Base-by-base conservation (phyloP, 2,329 filamentous ascomycete species). In the Paraconiothyrium sp. region DNA sequence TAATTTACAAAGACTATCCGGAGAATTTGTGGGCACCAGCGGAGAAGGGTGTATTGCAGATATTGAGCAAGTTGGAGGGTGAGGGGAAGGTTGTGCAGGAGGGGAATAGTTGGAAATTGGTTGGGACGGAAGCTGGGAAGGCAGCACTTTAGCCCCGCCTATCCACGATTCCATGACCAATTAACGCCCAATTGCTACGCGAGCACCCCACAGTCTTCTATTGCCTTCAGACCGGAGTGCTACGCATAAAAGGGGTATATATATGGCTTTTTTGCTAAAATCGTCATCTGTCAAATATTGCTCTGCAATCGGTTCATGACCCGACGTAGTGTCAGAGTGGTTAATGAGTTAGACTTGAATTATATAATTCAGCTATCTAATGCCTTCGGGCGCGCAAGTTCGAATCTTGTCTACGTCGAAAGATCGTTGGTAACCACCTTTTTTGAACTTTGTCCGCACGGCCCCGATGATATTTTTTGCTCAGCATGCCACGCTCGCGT, bases 1-100 rank as follows among this genome's bases (percentile, higher is more conserved):
- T 91, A 35, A 92, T 99, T 37, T 99, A 99, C 76, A 85, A 84
- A 57, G 89, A 92, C 70, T 89, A 97, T 24, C 90, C 92, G 0
- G 88, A 91, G 75, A 88, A 84, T 71, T 82, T 98, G 67, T 91
- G 94, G 78, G 74, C 84, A 11, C 90, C 94, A 9, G 95, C 95
- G 0, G 88, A 92, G 64, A 84, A 85, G 44, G 93, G 94, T 1
- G 83, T 97, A 7, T 63, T 89, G 64, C 91, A 94, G 80, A 91
- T 98, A 58, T 78, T 99, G 66, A 80, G 84, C 60, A 98, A 98
- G 83, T 80, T 99, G 67, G 82, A 88, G 75, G 81, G 79, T 13
- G 95, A 98, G 70, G 92, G 89, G 2, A 90, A 84, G 72, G 91
- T 91, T 4, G 72, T 74, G 39, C 64, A 77, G 61, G 67, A 71